Conservation (phyloP, 345 rosid species). For the Populus pruinosa region DNA sequence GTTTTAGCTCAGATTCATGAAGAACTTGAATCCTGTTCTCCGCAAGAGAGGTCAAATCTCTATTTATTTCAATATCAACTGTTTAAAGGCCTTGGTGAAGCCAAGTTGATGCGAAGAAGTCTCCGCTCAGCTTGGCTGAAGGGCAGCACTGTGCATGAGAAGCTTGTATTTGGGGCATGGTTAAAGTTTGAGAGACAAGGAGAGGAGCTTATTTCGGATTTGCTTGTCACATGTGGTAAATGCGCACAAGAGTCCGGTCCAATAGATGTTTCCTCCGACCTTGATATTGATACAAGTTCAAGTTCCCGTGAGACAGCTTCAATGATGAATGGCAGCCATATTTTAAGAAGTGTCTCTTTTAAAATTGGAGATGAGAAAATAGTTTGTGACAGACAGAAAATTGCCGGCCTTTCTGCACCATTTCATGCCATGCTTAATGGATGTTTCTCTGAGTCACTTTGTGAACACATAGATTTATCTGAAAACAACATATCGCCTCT, state of each 20-base stretch:
- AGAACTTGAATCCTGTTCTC: slow-evolving; percentile 80
- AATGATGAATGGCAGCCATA: slow-evolving; percentile 26
- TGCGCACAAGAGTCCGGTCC: slow-evolving; percentile 67
- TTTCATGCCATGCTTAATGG: slow-evolving; percentile 93
- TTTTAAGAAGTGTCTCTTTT: slow-evolving; percentile 49
- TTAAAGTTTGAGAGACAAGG: slow-evolving; percentile 83
- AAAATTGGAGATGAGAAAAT: slow-evolving; percentile 73
- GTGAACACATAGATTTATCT: slow-evolving; percentile 81
- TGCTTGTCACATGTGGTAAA: slow-evolving; percentile 75
- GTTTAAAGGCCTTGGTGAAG: slow-evolving; percentile 89
- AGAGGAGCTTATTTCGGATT: slow-evolving; percentile 78
- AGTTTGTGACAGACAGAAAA: slow-evolving; percentile 71
- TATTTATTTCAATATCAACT: slow-evolving; percentile 79
- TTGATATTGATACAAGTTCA: slow-evolving; percentile 32
- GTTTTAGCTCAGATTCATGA: slow-evolving; percentile 95
- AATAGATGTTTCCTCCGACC: slow-evolving; percentile 59
- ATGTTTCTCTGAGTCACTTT: slow-evolving; percentile 71
- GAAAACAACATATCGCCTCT: slow-evolving; percentile 66
- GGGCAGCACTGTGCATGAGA: slow-evolving; percentile 77
- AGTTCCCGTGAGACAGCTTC: slow-evolving; percentile 32
- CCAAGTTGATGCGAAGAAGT: slow-evolving; percentile 78
- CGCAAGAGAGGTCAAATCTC: slow-evolving; percentile 60
- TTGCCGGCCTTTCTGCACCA: slow-evolving; percentile 82
- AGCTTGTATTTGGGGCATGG: slow-evolving; percentile 90
- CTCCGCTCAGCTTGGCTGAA: slow-evolving; percentile 92